A percentile compares a stretch with the other conserved stretches of the same genome.
phyloP scores from a whole-genome alignment of 202 grass and related monocot genomes.

The Elaeis oleifera region DNA sequence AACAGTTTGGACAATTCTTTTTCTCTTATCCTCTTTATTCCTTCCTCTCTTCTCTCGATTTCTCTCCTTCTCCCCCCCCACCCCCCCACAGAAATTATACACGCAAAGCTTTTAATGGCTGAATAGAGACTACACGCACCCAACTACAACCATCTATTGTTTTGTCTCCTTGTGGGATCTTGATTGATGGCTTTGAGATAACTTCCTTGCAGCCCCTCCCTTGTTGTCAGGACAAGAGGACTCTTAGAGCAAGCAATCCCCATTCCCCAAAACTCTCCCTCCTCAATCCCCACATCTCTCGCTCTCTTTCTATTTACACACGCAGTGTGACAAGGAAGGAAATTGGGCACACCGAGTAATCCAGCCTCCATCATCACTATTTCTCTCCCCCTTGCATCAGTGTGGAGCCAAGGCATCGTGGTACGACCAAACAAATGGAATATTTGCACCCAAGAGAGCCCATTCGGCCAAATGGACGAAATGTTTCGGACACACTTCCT shows the following conservation, averaged over 20 bases:
- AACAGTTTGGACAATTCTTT: neutral
- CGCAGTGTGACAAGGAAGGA: neutral
- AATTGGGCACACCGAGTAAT: slow-evolving; percentile 3
- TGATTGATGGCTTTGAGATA: slow-evolving; percentile 26
- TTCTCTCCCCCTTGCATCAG: slow-evolving; percentile 44
- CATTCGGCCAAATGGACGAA: slow-evolving; percentile 51
- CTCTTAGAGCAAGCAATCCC: slow-evolving; percentile 28
- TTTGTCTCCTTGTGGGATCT: slow-evolving; percentile 73
- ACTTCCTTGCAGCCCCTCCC: slow-evolving; percentile 26
- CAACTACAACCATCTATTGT: slow-evolving; percentile 49
- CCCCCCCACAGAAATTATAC: slow-evolving; percentile 2
- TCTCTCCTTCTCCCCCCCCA: slow-evolving; percentile 18
- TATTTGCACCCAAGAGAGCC: slow-evolving; percentile 48
- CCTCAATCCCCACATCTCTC: neutral
- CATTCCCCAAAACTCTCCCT: neutral
- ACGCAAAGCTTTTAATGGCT: slow-evolving; percentile 98
- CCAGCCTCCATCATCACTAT: neutral
- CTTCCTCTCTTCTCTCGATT: neutral
- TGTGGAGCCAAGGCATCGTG: slow-evolving; percentile 47
- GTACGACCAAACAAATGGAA: slow-evolving; percentile 99
- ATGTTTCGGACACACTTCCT: slow-evolving; percentile 44
- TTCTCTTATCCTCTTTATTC: neutral
- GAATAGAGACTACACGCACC: slow-evolving; percentile 74
- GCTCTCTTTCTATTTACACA: neutral
- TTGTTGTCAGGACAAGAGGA: slow-evolving; percentile 29